phyloP scores from a whole-genome alignment of 139 green algal species.

The Prasinococcaceae sp. region DNA sequence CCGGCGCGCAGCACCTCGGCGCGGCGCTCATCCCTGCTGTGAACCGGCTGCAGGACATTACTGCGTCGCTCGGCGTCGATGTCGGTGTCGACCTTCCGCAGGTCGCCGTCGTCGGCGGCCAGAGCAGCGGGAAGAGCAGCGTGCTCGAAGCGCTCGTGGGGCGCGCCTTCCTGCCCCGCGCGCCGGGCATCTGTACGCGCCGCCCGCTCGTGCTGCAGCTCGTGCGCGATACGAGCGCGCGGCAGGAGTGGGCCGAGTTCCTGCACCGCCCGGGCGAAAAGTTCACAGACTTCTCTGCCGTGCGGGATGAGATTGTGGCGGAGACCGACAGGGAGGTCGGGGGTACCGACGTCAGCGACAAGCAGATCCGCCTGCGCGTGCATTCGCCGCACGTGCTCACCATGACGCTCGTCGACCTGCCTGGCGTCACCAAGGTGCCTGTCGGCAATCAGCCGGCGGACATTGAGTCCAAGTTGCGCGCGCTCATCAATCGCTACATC shows the following conservation, averaged over 20 bases:
- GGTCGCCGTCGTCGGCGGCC: slow-evolving; percentile 85
- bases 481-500: slow-evolving; percentile 82
- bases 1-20: too few species aligned
- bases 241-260: slow-evolving; percentile 87
- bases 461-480: slow-evolving; percentile 76
- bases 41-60: too few species aligned
- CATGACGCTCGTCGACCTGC: slow-evolving; percentile 96
- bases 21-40: too few species aligned
- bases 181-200: slow-evolving; percentile 65
- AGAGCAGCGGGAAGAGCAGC: slow-evolving; percentile 83
- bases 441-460: slow-evolving; percentile 93
- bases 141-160: slow-evolving; percentile 91
- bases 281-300: slow-evolving; percentile 80
- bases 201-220: slow-evolving; percentile 73
- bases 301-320: slow-evolving; percentile 73
- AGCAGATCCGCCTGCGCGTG: slow-evolving; percentile 90
- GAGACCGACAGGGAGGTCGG: slow-evolving; percentile 82
- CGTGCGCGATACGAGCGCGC: slow-evolving; percentile 37
- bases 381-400: slow-evolving; percentile 78
- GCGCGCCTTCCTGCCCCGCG: slow-evolving; percentile 67
- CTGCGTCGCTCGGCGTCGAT: too few species aligned
- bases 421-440: slow-evolving; percentile 77
- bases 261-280: slow-evolving; percentile 57
- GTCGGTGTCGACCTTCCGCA: too few species aligned
- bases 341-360: slow-evolving; percentile 80